A percentile compares a stretch with the other conserved stretches of the same genome.
Evolutionary conservation across 306 rosid genomes (phyloP).

Genomic region (Trifolium repens): DNA sequence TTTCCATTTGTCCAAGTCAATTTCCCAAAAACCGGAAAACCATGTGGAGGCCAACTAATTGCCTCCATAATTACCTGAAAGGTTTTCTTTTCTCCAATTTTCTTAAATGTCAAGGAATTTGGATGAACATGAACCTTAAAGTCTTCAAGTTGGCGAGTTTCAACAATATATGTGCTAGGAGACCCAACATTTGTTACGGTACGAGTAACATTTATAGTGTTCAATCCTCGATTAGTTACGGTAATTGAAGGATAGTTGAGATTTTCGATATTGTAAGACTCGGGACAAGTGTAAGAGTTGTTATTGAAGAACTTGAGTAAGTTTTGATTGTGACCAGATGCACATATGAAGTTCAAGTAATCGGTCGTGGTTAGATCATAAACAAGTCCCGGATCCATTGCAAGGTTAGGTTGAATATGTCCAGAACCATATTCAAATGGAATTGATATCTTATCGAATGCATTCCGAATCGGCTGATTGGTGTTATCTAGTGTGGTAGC

Average conservation of each 20-base stretch:
- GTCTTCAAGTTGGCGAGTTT: slow-evolving; percentile 38
- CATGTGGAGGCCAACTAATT: slow-evolving; percentile 1
- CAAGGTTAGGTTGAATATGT: slow-evolving; percentile 61
- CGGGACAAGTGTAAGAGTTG: slow-evolving; percentile 43
- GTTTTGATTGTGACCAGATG: slow-evolving; percentile 47
- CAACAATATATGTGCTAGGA: slow-evolving; percentile 55
- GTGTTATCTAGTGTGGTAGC: slow-evolving; percentile 53
- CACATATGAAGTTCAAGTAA: slow-evolving; percentile 71
- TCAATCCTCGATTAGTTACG: slow-evolving; percentile 40
- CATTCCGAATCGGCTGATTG: slow-evolving; percentile 42
- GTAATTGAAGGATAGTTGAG: slow-evolving; percentile 71
- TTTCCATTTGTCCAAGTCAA: slow-evolving; percentile 57
- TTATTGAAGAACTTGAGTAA: slow-evolving; percentile 27
- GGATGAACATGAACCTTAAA: slow-evolving; percentile 55
- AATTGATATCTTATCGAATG: slow-evolving; percentile 45
- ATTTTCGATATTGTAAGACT: slow-evolving; percentile 45
- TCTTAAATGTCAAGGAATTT: slow-evolving; percentile 44
- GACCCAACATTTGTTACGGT: slow-evolving; percentile 64
- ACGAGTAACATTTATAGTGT: slow-evolving; percentile 47
- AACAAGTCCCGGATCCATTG: slow-evolving; percentile 68
- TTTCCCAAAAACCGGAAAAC: slow-evolving; percentile 43
- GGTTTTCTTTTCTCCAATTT: slow-evolving; percentile 57
- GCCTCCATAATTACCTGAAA: slow-evolving; percentile 50
- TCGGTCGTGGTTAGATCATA: slow-evolving; percentile 53
- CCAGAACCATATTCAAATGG: slow-evolving; percentile 69